Percentiles rank a stretch among this genome's conserved stretches.
These are phyloP conservation scores for Hylodesmum podocarpum DNA, from an alignment of 306 rosid genomes.

Conservation along the genomic window DNA sequence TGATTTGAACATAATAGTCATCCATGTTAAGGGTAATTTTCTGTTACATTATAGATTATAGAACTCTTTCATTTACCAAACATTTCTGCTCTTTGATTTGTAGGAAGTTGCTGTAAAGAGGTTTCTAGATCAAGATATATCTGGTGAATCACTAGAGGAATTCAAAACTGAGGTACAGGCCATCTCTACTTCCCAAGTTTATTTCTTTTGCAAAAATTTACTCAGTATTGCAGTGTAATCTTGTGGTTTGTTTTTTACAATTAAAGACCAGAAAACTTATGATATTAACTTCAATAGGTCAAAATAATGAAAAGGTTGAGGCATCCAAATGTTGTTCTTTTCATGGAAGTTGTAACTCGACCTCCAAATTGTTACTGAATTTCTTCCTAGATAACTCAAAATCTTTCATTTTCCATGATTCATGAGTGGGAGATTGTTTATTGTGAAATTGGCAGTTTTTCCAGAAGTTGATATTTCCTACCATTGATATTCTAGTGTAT, in stretches of 20 bases:
- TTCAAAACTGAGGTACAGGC: conserved; percentile 83
- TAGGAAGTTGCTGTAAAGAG: conserved; percentile 97
- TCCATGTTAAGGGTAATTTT: background rate
- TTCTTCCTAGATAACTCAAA: conserved; percentile 87
- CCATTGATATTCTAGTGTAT: background rate
- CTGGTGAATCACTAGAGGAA: conserved; percentile 91
- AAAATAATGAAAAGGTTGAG: conserved; percentile 86
- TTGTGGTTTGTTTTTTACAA: background rate
- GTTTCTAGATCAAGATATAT: conserved; percentile 85
- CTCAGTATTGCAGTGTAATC: background rate
- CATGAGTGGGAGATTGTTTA: no score
- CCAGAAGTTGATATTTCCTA: background rate
- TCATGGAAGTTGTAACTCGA: conserved; percentile 95
- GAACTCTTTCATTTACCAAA: conserved; percentile 12
- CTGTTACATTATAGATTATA: conserved; percentile 24
- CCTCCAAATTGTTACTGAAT: conserved; percentile 85
- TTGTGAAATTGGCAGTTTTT: no score
- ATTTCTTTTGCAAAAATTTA: background rate
- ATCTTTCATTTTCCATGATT: no score
- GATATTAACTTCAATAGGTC: conserved; percentile 56
- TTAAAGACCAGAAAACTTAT: conserved; percentile 20
- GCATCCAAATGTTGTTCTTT: conserved; percentile 98
- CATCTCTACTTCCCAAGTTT: background rate
- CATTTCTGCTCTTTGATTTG: conserved; percentile 26
- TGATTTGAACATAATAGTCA: background rate